Evolutionary conservation across 495 filamentous ascomycete species (phyloP).

Genomic region (Aspergillus bridgeri): DNA sequence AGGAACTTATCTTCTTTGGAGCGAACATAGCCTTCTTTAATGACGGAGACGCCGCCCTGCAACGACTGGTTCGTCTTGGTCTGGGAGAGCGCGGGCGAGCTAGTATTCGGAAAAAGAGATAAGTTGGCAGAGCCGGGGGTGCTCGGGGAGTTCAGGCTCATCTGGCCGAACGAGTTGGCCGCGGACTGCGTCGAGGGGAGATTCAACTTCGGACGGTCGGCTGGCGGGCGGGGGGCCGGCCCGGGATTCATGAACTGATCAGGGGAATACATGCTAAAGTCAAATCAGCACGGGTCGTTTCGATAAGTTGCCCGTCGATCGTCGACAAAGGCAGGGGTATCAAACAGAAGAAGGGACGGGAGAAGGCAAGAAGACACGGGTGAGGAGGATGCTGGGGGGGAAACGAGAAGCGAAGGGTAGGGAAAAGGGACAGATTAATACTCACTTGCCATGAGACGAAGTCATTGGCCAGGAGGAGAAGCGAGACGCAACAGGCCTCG

Average conservation of each 20-base stretch:
- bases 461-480: conserved; percentile 14
- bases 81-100: conserved; percentile 62
- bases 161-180: conserved; percentile 73
- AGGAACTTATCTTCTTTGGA: conserved; percentile 84
- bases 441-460: conserved; percentile 45
- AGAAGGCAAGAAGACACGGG: background rate
- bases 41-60: conserved; percentile 63
- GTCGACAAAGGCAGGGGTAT: background rate
- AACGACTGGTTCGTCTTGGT: conserved; percentile 57
- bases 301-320: no score
- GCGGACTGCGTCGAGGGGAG: conserved; percentile 61
- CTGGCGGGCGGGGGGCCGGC: conserved; percentile 86
- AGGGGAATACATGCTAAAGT: conserved; percentile 56
- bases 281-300: background rate
- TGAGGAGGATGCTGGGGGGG: no score
- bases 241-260: conserved; percentile 95
- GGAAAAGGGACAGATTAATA: conserved; percentile 3
- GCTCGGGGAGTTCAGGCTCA: conserved; percentile 66
- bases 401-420: background rate
- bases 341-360: background rate
- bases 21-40: conserved; percentile 85
- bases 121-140: conserved; percentile 47
- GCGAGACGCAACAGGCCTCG: conserved; percentile 13
- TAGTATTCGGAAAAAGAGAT: conserved; percentile 57
- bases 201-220: conserved; percentile 75